phyloP scores from a whole-genome alignment of 2,329 filamentous ascomycete genomes.

The Penicillium sp. region DNA sequence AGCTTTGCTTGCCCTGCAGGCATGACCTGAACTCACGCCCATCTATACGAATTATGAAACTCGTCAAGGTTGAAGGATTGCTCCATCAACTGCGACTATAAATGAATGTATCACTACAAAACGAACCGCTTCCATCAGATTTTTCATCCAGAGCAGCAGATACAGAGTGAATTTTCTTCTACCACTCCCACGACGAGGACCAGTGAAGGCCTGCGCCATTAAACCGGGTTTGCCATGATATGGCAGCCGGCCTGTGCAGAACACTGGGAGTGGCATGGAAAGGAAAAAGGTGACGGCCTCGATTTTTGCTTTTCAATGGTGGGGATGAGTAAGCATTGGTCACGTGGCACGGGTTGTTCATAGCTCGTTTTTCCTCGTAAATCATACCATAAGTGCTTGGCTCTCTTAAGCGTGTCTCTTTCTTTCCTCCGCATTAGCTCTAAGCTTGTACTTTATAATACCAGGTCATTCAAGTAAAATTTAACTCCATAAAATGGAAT shows the following conservation, averaged over 20 bases:
- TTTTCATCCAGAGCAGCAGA: conserved; percentile 75
- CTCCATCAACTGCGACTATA: conserved; percentile 11
- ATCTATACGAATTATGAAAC: conserved; percentile 7
- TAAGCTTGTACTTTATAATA: too few relatives aligned
- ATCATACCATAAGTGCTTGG: not conserved
- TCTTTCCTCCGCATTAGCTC: too few relatives aligned
- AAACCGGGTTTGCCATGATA: conserved; percentile 29
- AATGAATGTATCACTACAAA: conserved; percentile 64
- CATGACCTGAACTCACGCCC: conserved; percentile 5
- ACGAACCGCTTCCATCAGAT: conserved; percentile 75
- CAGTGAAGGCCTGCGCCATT: conserved; percentile 35
- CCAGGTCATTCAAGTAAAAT: not conserved
- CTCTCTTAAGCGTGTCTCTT: too few relatives aligned
- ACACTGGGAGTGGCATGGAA: conserved; percentile 39
- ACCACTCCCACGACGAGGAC: conserved; percentile 50
- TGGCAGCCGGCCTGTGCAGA: conserved; percentile 38
- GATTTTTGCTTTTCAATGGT: conserved; percentile 19
- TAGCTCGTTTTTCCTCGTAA: too few relatives aligned
- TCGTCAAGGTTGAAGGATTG: conserved; percentile 4
- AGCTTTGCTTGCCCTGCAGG: not conserved
- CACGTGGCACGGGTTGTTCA: not conserved
- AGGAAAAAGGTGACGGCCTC: conserved; percentile 16
- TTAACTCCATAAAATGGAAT: not conserved
- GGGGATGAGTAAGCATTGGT: conserved; percentile 2
- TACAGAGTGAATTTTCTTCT: conserved; percentile 69